Evolutionary conservation across 2,329 filamentous ascomycete genomes (phyloP), one percentile per base, ranked within the genome.

Genomic region (Trichoderma harzianum): DNA sequence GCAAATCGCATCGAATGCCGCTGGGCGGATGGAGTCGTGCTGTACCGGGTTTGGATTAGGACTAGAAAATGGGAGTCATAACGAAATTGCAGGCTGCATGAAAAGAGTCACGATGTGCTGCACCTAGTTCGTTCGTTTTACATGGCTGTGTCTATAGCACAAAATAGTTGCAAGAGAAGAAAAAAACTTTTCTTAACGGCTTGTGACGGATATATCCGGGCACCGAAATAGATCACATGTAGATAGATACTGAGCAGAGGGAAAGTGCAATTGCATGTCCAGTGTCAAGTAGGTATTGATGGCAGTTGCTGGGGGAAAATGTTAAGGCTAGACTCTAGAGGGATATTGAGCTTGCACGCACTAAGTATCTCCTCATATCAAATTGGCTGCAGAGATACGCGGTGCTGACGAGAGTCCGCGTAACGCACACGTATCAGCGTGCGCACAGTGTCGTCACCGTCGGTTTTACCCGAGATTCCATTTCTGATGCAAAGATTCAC

Each of bases 41-140:
- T 16, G 11, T 60, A 5, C 51, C 28, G 30, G 8, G 57, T 63
- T 43, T 32, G 43, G 43, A n/a, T 21, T 64, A 60, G 58, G 32
- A 36, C 34, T 18, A 1, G 26, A 60, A n/a, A 26, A 34, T 43
- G 26, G 26, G 53, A 68, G 65, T 68, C 65, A 68, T 24, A 24
- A 7, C 24, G 61, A 63, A 55, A 67, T 61, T 62, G 53, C 53
- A 47, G 28, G 65, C 34, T 43, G 65, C 65, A 60, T 28, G 5
- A 18, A 60, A 53, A 43, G 65, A 68, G 65, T 68, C 65, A 68
- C 65, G 26, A 68, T 26, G 64, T 18, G 65, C 53, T 43, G 64
- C 12, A 24, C 16, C 53, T 24, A 28, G 7, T 58, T 34, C 65
- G 43, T 39, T 32, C 4, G 53, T 18, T 32, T 30, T 30, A 53